A percentile compares a stretch with the other conserved stretches of the same genome.
phyloP scores from a whole-genome alignment of 2,329 filamentous ascomycete species.

The Colletotrichum musicola region DNA sequence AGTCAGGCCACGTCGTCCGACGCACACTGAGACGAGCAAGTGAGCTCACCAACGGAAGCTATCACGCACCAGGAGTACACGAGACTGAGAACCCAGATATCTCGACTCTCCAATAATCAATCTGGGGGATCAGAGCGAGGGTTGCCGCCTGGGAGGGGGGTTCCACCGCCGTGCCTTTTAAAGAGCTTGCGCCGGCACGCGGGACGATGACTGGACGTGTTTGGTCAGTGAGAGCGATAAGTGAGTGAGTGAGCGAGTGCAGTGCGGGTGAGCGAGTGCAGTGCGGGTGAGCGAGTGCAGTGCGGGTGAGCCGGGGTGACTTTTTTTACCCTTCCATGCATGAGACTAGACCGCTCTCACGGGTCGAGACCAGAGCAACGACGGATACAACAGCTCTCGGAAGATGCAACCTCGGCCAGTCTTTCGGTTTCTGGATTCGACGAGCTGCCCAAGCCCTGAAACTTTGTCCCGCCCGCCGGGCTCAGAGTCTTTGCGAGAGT shows the following conservation, averaged over 20 bases:
- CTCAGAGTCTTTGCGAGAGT: no score
- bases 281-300: not conserved
- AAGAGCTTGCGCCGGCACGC: no score
- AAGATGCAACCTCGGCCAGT: not conserved
- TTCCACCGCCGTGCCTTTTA: conserved; percentile 20
- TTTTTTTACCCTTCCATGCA: conserved; percentile 12
- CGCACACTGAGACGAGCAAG: not conserved
- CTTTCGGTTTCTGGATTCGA: not conserved
- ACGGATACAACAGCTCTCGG: not conserved
- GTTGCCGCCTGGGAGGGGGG: not conserved
- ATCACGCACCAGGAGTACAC: no score
- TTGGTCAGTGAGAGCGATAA: no score
- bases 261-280: not conserved
- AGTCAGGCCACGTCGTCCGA: conserved; percentile 25
- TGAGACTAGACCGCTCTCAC: not conserved
- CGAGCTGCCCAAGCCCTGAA: not conserved
- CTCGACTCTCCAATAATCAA: not conserved
- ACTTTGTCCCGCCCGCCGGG: not conserved
- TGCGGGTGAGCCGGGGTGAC: not conserved
- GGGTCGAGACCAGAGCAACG: conserved; percentile 1
- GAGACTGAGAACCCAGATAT: not conserved
- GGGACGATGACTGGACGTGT: no score
- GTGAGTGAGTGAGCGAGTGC: not conserved
- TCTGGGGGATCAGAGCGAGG: conserved; percentile 6
- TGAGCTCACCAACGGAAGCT: not conserved